Conservation (phyloP, 169 alveolate species). For the Babesia ovis region DNA sequence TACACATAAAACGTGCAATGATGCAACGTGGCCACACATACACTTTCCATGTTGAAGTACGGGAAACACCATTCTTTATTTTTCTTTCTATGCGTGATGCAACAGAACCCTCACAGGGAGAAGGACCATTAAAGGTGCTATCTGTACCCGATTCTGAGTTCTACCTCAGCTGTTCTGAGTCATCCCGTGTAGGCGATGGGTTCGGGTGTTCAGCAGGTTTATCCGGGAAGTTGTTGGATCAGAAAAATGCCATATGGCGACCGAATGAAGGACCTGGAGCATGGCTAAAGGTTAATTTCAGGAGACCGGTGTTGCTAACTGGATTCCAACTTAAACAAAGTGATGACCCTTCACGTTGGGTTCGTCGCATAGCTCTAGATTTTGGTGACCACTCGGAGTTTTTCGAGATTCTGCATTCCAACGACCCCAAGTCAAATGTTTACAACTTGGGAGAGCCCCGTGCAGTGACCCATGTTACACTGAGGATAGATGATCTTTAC, state of each 20-base stretch:
- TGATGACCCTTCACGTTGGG: conserved; percentile 74
- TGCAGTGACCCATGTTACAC: conserved; percentile 40
- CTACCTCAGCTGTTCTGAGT: conserved; percentile 43
- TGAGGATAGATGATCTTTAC: conserved; percentile 31
- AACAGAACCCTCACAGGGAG: conserved; percentile 29
- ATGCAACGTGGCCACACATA: conserved; percentile 32
- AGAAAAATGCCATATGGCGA: conserved; percentile 69
- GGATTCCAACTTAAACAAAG: conserved; percentile 70
- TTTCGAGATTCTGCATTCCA: conserved; percentile 70
- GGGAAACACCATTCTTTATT: conserved; percentile 39
- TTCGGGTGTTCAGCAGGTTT: conserved; percentile 70
- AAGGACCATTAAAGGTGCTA: conserved; percentile 40
- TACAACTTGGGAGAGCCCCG: conserved; percentile 67
- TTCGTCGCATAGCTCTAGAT: conserved; percentile 64
- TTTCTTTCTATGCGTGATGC: conserved; percentile 32
- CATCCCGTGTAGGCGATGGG: conserved; percentile 46
- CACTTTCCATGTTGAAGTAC: conserved; percentile 38
- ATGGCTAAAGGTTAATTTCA: conserved; percentile 58
- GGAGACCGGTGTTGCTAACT: conserved; percentile 67
- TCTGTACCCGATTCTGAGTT: conserved; percentile 55
- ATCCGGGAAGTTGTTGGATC: conserved; percentile 64
- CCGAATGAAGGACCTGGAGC: conserved; percentile 69
- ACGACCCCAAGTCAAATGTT: conserved; percentile 55
- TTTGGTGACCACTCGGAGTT: conserved; percentile 66
- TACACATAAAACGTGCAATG: conserved; percentile 26